phyloP scores from a whole-genome alignment of 192 early-diverging fungal genomes.

The Backusella circina region DNA sequence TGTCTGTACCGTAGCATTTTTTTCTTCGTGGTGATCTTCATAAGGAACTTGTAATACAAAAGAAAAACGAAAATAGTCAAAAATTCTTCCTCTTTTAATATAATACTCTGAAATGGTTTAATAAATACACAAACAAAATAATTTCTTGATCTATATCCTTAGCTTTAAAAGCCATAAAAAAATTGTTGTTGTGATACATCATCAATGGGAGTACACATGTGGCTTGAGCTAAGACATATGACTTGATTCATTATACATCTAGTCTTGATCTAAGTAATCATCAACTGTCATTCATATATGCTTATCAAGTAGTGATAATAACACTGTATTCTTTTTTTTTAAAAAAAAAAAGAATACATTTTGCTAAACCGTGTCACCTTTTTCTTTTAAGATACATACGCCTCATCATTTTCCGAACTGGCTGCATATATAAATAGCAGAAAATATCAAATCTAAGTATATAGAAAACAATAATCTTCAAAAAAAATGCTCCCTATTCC shows the following conservation, averaged over 20 bases:
- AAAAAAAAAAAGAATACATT: background rate
- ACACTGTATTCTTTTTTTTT: background rate
- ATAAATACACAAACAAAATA: background rate
- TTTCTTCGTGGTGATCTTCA: background rate
- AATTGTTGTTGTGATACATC: background rate
- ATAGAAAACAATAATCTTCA: background rate
- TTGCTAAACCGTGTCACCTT: background rate
- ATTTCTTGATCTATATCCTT: background rate
- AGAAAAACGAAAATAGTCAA: background rate
- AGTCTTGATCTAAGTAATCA: background rate
- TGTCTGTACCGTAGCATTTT: background rate
- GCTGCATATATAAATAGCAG: background rate
- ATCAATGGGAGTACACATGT: background rate
- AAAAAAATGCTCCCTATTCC: background rate
- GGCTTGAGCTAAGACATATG: background rate
- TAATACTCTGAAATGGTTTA: background rate
- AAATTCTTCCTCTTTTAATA: background rate
- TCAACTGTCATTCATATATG: background rate
- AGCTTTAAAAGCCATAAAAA: background rate
- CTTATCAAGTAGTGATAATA: background rate
- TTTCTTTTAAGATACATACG: background rate
- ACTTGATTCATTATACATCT: background rate
- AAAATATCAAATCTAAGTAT: background rate
- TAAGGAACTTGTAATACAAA: background rate
- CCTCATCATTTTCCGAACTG: background rate